phyloP scores from a whole-genome alignment of 305 asterid genomes.

The Fraxinus platypoda region DNA sequence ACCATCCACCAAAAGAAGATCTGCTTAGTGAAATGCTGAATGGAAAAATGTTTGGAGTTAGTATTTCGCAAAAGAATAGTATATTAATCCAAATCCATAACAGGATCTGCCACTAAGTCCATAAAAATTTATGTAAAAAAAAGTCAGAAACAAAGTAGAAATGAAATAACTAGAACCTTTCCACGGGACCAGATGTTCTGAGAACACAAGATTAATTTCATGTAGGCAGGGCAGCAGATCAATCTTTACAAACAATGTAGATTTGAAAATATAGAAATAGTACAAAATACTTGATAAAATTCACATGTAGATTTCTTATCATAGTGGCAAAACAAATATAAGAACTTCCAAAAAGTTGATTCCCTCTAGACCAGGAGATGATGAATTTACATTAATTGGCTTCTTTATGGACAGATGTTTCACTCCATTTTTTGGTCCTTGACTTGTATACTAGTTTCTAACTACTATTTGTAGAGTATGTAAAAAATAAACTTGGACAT shows the following conservation, averaged over 20 bases:
- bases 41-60: background rate
- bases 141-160: background rate
- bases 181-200: background rate
- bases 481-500: background rate
- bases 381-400: background rate
- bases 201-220: background rate
- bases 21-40: slow-evolving; percentile 18
- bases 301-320: background rate
- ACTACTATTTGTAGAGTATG: background rate
- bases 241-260: background rate
- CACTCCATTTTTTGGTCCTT: background rate
- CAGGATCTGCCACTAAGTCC: background rate
- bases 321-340: background rate
- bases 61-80: background rate
- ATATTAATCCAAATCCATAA: background rate
- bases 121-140: background rate
- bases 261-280: background rate
- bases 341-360: background rate
- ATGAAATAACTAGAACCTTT: background rate
- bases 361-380: background rate
- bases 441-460: background rate
- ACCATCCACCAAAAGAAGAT: slow-evolving; percentile 11
- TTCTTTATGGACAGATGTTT: too few species aligned
- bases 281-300: background rate
- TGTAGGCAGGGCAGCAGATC: background rate